Evolutionary conservation across 2,329 filamentous ascomycete genomes (phyloP), one percentile per base, ranked within the genome.

Genomic region (Monosporascus sp.): DNA sequence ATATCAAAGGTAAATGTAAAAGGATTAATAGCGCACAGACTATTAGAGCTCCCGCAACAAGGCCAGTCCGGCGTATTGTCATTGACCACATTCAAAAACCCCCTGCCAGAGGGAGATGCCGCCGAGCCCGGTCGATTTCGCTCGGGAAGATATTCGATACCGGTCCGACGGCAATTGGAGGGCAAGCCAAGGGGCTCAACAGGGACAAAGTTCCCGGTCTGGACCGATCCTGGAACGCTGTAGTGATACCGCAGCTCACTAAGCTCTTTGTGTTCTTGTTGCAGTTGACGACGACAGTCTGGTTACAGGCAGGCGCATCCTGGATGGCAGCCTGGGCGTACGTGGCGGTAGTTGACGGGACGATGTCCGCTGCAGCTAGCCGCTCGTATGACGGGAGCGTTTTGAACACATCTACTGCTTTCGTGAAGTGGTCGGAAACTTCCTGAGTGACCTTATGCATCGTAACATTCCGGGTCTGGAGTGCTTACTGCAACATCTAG

Each of bases 381-480:
- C 71, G 73, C 52, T 81, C 65, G 67, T 89, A 89, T 14, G 83
- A 84, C 14, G 86, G 82, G 8, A 90, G 74, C 0, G 73, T 73
- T 68, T 87, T 81, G 75, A 88, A 90, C 2, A 90, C 65, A 22
- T 78, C 74, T 5, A 89, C 84, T 2, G 85, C 76, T 54, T 77
- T 80, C 62, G 85, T 74, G 70, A 90, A 89, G 71, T 81, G 90
- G 65, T 87, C 85, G 14, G 82, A 78, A 1, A 85, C 83, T 63
- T 90, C 88, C 55, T 87, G 76, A 11, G 79, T 80, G 0, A 78
- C 69, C 52, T 75, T 69, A 87, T 61, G 73, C 66, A 4, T 72
- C 70, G 71, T 89, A 91, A 74, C 88, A 91, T 18, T 71, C 68
- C 0, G 87, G 80, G 47, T 85, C 76, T 9, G 90, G 76, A 0